A percentile compares a stretch with the other conserved stretches of the same genome.
Evolutionary conservation across 1,284 basidiomycete genomes (phyloP).

Genomic region (Cutaneotrichosporon sp.): DNA sequence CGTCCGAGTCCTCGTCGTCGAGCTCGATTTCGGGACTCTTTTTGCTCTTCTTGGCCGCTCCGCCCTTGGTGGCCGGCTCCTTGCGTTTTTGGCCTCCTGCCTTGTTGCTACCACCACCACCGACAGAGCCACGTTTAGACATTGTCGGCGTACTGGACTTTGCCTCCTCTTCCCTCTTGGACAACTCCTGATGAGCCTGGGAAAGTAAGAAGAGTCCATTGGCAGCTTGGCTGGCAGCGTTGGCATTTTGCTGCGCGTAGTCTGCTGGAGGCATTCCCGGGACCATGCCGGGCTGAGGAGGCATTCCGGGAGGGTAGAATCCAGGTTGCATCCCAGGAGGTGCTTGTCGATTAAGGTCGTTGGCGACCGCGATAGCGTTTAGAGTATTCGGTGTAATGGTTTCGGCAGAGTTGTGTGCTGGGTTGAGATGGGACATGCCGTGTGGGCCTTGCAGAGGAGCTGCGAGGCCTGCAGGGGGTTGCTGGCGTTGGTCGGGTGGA

Average conservation of each 20-base stretch:
- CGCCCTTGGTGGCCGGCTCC: constrained; percentile 13
- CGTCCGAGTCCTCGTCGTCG: constrained; percentile 49
- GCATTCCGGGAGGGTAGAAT: constrained; percentile 9
- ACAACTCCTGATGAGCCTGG: constrained; percentile 90
- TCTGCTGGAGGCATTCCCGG: constrained; percentile 29
- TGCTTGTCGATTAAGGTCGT: constrained; percentile 36
- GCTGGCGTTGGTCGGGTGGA: constrained; percentile 1
- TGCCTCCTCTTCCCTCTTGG: constrained; percentile 74
- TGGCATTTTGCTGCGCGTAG: constrained; percentile 45
- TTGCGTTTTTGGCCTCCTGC: constrained; percentile 33
- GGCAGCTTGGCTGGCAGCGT: constrained; percentile 56
- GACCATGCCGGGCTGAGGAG: constrained; percentile 6
- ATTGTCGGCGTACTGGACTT: constrained; percentile 25
- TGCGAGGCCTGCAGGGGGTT: constrained; percentile 27
- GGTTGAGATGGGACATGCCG: constrained; percentile 30
- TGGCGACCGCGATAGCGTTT: constrained; percentile 70
- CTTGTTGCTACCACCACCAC: constrained; percentile 1
- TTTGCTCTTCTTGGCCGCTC: constrained; percentile 45
- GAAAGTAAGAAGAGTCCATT: constrained; percentile 89
- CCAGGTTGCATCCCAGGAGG: constrained; percentile 24
- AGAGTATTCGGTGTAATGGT: constrained; percentile 90
- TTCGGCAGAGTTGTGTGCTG: constrained; percentile 38
- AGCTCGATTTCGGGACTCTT: constrained; percentile 32
- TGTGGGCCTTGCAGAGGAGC: constrained; percentile 23
- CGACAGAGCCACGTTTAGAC: constrained; percentile 17